Conservation (phyloP, 495 filamentous ascomycete species). For the Acidiella bohemica region DNA sequence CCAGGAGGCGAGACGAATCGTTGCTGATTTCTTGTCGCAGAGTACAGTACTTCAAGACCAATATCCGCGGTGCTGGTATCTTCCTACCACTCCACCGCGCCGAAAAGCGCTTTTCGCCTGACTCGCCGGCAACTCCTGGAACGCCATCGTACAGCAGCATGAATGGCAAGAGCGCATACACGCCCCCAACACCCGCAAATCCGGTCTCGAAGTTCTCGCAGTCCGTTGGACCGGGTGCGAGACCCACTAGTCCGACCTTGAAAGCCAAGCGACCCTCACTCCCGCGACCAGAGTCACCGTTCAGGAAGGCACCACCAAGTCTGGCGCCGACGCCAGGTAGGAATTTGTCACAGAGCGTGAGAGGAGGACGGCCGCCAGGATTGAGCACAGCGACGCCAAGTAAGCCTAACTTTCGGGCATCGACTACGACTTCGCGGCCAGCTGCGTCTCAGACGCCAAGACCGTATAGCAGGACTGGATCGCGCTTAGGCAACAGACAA, state of each 20-base stretch:
- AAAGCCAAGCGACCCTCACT: conserved; percentile 67
- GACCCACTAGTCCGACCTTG: conserved; percentile 53
- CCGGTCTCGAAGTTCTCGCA: conserved; percentile 64
- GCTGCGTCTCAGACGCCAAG: conserved; percentile 17
- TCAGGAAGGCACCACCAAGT: conserved; percentile 43
- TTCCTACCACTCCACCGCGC: conserved; percentile 86
- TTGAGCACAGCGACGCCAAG: conserved; percentile 43
- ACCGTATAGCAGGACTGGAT: conserved; percentile 31
- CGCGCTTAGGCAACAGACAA: conserved; percentile 26
- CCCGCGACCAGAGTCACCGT: conserved; percentile 72
- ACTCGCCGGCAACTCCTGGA: conserved; percentile 52
- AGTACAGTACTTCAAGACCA: conserved; percentile 70
- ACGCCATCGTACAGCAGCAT: conserved; percentile 45
- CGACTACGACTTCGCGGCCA: conserved; percentile 10
- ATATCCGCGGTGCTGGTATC: conserved; percentile 68
- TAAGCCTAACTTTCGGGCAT: conserved; percentile 36
- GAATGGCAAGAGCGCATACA: conserved; percentile 31
- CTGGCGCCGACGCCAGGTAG: conserved; percentile 38
- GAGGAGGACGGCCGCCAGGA: conserved; percentile 33
- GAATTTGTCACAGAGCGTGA: conserved; percentile 32
- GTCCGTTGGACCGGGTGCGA: conserved; percentile 61
- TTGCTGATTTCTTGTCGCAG: too few species aligned
- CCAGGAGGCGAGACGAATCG: too few species aligned
- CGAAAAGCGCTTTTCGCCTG: conserved; percentile 50
- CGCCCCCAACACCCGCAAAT: conserved; percentile 49